Evolutionary conservation across 257 asterid species (phyloP).

Genomic region (Verbena officinalis): DNA sequence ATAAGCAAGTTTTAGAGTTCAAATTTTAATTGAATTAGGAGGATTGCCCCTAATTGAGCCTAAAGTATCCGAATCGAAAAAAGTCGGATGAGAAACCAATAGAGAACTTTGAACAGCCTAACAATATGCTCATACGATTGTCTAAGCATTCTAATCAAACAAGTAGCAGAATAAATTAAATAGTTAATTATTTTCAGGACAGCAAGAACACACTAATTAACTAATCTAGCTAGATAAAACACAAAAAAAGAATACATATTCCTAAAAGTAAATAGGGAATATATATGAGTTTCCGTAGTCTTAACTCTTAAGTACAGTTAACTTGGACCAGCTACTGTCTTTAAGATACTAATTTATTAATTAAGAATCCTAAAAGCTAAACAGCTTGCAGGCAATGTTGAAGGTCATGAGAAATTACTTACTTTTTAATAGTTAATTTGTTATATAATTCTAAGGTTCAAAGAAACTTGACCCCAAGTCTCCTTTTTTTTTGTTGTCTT

Average conservation of each 20-base stretch:
- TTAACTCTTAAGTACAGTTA: constrained; percentile 28
- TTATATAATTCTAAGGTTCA: no score
- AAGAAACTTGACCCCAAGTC: no score
- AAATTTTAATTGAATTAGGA: no score
- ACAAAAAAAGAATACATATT: no score
- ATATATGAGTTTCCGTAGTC: constrained; percentile 36
- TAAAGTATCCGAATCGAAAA: no score
- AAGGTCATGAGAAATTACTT: constrained; percentile 29
- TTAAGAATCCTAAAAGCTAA: constrained; percentile 44
- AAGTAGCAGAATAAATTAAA: neutral
- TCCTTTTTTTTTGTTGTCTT: no score
- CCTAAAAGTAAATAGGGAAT: constrained; percentile 30
- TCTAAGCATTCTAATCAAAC: neutral
- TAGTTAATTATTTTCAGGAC: constrained; percentile 29
- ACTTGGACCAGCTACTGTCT: constrained; percentile 26
- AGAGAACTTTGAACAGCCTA: no score
- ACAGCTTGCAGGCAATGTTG: constrained; percentile 49
- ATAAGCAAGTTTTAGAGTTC: no score
- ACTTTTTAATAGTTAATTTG: no score
- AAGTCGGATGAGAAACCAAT: no score
- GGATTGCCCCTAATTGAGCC: no score
- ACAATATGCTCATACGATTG: no score
- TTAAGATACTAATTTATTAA: neutral
- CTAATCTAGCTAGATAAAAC: neutral
- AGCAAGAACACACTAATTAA: constrained; percentile 25